Conservation (phyloP, 352 stramenopile genomes). For the Phytopythium sindhum region DNA sequence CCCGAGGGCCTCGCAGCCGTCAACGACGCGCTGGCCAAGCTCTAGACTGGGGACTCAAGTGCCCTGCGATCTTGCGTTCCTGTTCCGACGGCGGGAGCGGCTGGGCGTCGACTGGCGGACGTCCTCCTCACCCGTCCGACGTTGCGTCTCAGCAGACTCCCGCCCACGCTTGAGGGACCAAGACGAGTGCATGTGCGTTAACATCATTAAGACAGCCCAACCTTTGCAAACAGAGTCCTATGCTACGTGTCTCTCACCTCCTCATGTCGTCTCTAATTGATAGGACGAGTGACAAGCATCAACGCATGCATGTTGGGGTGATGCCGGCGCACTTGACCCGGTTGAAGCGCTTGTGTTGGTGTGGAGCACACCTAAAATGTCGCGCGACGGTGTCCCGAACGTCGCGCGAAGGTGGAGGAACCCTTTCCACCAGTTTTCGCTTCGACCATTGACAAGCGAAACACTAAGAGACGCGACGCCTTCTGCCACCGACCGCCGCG, state of each 20-base stretch:
- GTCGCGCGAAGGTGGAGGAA: background rate
- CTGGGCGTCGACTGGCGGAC: conserved; percentile 39
- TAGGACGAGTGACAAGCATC: no score
- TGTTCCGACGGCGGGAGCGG: conserved; percentile 19
- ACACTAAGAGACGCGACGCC: background rate
- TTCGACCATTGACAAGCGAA: background rate
- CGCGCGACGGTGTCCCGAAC: background rate
- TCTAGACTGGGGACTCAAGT: background rate
- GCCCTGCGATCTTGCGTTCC: background rate
- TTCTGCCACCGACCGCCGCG: background rate
- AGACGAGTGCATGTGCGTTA: no score
- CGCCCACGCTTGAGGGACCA: no score
- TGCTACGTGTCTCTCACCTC: no score
- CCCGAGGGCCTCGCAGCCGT: background rate
- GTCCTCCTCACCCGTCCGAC: no score
- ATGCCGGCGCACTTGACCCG: background rate
- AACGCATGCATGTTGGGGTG: background rate
- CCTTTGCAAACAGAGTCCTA: no score
- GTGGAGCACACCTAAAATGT: background rate
- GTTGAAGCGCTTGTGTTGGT: background rate
- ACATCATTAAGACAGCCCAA: no score
- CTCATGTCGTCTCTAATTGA: no score
- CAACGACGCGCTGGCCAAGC: background rate
- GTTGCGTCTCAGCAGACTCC: no score
- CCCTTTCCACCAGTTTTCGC: conserved; percentile 1